Conservation (phyloP, 805 yeast genomes). For the Cyberlindnera amylophila region DNA sequence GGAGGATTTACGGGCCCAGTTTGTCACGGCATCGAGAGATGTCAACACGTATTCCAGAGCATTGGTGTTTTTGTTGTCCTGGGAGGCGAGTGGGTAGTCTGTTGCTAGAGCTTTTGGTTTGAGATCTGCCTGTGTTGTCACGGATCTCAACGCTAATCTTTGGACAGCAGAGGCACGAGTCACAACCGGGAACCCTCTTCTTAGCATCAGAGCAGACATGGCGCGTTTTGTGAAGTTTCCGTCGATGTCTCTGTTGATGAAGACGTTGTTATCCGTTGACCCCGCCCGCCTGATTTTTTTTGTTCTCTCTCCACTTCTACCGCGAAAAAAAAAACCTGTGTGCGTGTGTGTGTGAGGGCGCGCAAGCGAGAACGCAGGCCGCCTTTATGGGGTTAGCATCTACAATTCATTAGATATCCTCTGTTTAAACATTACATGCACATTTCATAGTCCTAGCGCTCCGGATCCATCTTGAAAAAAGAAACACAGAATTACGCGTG, state of each 20-base stretch:
- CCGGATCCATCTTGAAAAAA: too few relatives aligned
- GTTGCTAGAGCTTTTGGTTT: conserved; percentile 22
- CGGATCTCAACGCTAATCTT: conserved; percentile 9
- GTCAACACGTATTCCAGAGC: conserved; percentile 80
- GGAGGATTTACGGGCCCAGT: conserved; percentile 89
- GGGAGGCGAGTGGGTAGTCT: conserved; percentile 20
- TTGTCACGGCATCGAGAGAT: conserved; percentile 74
- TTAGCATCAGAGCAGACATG: conserved; percentile 5
- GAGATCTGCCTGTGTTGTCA: conserved; percentile 17
- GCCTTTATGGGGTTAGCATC: too few relatives aligned
- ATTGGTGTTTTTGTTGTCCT: conserved; percentile 40
- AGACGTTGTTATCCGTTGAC: conserved; percentile 1
- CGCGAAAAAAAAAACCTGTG: too few relatives aligned
- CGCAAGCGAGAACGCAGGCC: too few relatives aligned
- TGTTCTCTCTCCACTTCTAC: too few relatives aligned
- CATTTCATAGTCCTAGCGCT: too few relatives aligned
- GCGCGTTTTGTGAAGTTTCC: neutral
- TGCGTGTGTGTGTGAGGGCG: too few relatives aligned
- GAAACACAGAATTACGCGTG: too few relatives aligned
- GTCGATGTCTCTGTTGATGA: neutral
- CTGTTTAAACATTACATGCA: too few relatives aligned
- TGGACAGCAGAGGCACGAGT: neutral
- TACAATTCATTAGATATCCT: too few relatives aligned
- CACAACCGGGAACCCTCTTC: conserved; percentile 4
- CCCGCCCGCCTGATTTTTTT: conserved; percentile 1